These are phyloP conservation scores for Asterionellopsis glacialis DNA, from an alignment of 108 stramenopile species.

Conservation along the genomic window DNA sequence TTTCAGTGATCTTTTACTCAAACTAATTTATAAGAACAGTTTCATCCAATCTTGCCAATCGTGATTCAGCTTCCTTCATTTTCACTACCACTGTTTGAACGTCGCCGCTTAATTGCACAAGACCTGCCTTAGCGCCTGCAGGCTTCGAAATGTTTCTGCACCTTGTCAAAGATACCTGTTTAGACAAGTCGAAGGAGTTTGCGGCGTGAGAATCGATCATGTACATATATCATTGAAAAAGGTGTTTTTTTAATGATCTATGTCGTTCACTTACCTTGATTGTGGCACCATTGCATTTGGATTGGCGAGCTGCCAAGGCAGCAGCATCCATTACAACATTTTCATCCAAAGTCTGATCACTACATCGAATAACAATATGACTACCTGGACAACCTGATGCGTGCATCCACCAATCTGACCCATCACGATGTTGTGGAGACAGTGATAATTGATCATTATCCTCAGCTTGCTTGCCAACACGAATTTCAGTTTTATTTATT, in stretches of 20 bases:
- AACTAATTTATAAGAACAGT: slow-evolving; percentile 49
- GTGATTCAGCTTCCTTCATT: slow-evolving; percentile 65
- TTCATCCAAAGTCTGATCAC: slow-evolving; percentile 49
- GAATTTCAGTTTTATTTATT: slow-evolving; percentile 61
- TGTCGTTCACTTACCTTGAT: slow-evolving; percentile 58
- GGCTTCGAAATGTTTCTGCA: slow-evolving; percentile 86
- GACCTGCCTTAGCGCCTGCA: slow-evolving; percentile 79
- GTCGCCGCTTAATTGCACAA: slow-evolving; percentile 73
- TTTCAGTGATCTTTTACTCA: neutral
- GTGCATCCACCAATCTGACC: slow-evolving; percentile 89
- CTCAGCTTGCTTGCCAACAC: slow-evolving; percentile 81
- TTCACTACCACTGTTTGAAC: slow-evolving; percentile 73
- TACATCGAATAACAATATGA: slow-evolving; percentile 80
- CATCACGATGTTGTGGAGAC: slow-evolving; percentile 71
- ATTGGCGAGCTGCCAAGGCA: slow-evolving; percentile 76
- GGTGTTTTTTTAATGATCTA: too few species aligned
- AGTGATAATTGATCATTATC: slow-evolving; percentile 83
- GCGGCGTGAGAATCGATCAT: too few species aligned
- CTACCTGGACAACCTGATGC: slow-evolving; percentile 87
- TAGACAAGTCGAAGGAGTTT: neutral
- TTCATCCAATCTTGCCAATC: slow-evolving; percentile 62
- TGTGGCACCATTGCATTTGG: slow-evolving; percentile 69
- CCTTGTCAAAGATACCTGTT: slow-evolving; percentile 54
- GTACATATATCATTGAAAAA: too few species aligned
- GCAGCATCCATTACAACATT: slow-evolving; percentile 79